Evolutionary conservation across 2,329 filamentous ascomycete species (phyloP).

Genomic region (Monilinia aucupariae): DNA sequence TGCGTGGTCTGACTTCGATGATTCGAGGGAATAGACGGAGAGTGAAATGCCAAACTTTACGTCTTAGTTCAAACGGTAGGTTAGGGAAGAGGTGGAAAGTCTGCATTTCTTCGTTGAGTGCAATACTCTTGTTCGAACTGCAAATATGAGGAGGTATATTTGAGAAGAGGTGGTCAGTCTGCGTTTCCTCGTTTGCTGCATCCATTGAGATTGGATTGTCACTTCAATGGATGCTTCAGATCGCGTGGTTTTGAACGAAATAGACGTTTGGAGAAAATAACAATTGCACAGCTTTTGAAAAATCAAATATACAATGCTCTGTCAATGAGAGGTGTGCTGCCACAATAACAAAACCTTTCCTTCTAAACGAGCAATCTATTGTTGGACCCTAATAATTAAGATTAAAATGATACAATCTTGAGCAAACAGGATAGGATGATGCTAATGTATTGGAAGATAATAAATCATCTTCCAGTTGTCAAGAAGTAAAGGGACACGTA

Average conservation of each 20-base stretch:
- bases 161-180: not conserved
- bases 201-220: not conserved
- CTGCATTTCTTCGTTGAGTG: not conserved
- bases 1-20: conserved; percentile 5
- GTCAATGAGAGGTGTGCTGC: no score
- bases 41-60: not conserved
- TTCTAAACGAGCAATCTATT: not conserved
- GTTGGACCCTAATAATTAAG: not conserved
- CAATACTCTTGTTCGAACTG: no score
- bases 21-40: conserved; percentile 5
- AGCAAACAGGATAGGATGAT: not conserved
- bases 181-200: not conserved
- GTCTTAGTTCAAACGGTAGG: not conserved
- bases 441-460: not conserved
- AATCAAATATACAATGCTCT: not conserved
- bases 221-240: not conserved
- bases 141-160: not conserved
- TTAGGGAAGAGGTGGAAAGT: not conserved
- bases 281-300: not conserved
- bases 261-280: not conserved
- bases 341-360: no score
- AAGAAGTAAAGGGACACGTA: not conserved
- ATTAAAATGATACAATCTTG: not conserved
- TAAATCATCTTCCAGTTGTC: not conserved
- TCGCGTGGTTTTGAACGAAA: not conserved